Percentiles rank a stretch among this genome's conserved stretches.
Conservation (phyloP, 2,329 filamentous ascomycete species). For the Neofusicoccum sp. region DNA sequence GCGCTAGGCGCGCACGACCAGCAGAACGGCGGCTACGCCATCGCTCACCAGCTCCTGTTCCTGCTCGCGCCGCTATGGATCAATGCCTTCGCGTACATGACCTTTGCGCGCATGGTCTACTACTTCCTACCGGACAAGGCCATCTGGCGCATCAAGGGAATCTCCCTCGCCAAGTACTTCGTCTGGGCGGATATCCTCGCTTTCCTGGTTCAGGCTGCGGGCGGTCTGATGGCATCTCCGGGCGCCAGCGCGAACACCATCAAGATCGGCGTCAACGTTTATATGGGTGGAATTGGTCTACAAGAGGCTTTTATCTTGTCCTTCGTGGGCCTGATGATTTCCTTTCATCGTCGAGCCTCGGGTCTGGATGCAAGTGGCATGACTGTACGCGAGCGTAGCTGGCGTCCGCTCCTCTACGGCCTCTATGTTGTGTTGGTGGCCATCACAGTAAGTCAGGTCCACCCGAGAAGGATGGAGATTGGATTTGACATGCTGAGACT, state of each 20-base stretch:
- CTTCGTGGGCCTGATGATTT: conserved; percentile 22
- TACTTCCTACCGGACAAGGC: conserved; percentile 36
- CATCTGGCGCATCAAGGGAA: conserved; percentile 38
- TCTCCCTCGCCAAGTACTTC: conserved; percentile 42
- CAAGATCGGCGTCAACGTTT: conserved; percentile 40
- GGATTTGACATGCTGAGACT: not conserved
- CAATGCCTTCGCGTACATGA: conserved; percentile 47
- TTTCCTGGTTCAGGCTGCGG: conserved; percentile 46
- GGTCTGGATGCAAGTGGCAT: not conserved
- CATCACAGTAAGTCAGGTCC: conserved; percentile 37
- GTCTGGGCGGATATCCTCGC: conserved; percentile 46
- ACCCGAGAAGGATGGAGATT: too few relatives aligned
- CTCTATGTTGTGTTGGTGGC: conserved; percentile 43
- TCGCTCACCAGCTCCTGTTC: conserved; percentile 42
- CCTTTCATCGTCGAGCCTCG: conserved; percentile 21
- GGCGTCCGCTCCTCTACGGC: conserved; percentile 34
- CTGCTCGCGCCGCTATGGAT: conserved; percentile 46
- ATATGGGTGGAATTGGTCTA: conserved; percentile 38
- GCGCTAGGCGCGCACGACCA: conserved; percentile 42
- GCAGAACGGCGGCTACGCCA: conserved; percentile 31
- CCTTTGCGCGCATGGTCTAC: conserved; percentile 39
- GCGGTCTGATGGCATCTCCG: conserved; percentile 37
- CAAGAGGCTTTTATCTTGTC: conserved; percentile 31
- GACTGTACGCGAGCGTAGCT: not conserved
- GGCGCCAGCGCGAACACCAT: conserved; percentile 27